Conservation (phyloP, 225 moss, liverwort and hornwort genomes). For the Neckera pumila region DNA sequence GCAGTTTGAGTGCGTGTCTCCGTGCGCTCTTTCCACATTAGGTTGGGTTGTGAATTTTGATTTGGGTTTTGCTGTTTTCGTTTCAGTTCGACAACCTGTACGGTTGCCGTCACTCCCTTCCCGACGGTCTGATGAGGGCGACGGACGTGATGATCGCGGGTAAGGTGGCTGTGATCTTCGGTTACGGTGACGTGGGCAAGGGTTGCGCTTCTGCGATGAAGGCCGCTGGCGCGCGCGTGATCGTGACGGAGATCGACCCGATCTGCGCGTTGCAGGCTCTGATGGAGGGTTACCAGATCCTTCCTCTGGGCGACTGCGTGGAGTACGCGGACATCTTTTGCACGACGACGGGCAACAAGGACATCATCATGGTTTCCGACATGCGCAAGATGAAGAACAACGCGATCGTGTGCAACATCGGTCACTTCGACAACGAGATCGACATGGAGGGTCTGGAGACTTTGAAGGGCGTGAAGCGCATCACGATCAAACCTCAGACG, state of each 20-base stretch:
- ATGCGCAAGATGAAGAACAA: slow-evolving; percentile 99
- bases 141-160: slow-evolving; percentile 96
- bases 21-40: rapidly evolving
- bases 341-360: slow-evolving; percentile 95
- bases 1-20: no score
- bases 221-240: slow-evolving; percentile 73
- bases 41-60: background rate
- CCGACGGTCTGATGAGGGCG: slow-evolving; percentile 93
- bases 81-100: slow-evolving; percentile 82
- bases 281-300: slow-evolving; percentile 76
- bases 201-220: slow-evolving; percentile 90
- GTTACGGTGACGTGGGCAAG: slow-evolving; percentile 89
- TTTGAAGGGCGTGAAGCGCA: slow-evolving; percentile 53
- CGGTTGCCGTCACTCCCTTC: slow-evolving; percentile 87
- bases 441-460: slow-evolving; percentile 78
- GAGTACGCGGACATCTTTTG: slow-evolving; percentile 68
- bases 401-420: slow-evolving; percentile 95
- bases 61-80: no score
- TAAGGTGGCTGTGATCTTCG: slow-evolving; percentile 69
- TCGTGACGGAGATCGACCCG: slow-evolving; percentile 81
- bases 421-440: slow-evolving; percentile 93
- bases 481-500: slow-evolving; percentile 94
- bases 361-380: slow-evolving; percentile 87
- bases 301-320: slow-evolving; percentile 53
- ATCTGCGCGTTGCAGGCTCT: slow-evolving; percentile 87